Conservation (phyloP, 352 stramenopile species). For the Globisporangium heterothallicum region DNA sequence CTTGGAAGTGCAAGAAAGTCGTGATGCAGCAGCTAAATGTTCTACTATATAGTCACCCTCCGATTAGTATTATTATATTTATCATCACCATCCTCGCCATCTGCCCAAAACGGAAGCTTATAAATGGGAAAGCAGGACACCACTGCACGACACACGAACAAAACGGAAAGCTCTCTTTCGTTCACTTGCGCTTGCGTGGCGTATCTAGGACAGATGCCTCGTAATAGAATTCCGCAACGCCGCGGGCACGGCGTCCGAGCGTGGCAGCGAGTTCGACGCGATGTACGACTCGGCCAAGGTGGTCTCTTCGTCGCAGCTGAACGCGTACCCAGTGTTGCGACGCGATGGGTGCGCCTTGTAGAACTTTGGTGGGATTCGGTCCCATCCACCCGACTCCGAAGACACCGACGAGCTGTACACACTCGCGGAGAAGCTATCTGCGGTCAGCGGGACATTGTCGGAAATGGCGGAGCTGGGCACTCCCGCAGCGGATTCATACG, state of each 20-base stretch:
- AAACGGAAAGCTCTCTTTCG: no score
- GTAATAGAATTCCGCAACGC: constrained; percentile 54
- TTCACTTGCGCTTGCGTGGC: no score
- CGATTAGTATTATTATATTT: no score
- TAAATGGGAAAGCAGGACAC: no score
- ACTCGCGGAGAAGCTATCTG: constrained; percentile 56
- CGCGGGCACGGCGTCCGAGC: constrained; percentile 55
- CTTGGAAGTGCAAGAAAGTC: no score
- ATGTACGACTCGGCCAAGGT: constrained; percentile 82
- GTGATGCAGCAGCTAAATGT: no score
- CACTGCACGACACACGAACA: no score
- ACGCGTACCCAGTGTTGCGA: constrained; percentile 71
- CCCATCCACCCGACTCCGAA: constrained; percentile 33
- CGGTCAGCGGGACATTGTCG: constrained; percentile 21
- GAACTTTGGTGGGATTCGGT: constrained; percentile 32
- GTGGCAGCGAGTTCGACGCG: constrained; percentile 67
- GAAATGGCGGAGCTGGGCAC: constrained; percentile 14
- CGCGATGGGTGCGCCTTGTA: constrained; percentile 28
- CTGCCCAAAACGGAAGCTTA: no score
- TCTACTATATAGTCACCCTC: no score
- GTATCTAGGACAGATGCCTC: constrained; percentile 8
- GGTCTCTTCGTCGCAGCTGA: constrained; percentile 82
- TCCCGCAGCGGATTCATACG: background rate
- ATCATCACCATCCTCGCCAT: no score
- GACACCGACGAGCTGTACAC: constrained; percentile 55